Base-by-base conservation (phyloP, 2,329 filamentous ascomycete genomes). In the Phyllosticta citrichinensis region DNA sequence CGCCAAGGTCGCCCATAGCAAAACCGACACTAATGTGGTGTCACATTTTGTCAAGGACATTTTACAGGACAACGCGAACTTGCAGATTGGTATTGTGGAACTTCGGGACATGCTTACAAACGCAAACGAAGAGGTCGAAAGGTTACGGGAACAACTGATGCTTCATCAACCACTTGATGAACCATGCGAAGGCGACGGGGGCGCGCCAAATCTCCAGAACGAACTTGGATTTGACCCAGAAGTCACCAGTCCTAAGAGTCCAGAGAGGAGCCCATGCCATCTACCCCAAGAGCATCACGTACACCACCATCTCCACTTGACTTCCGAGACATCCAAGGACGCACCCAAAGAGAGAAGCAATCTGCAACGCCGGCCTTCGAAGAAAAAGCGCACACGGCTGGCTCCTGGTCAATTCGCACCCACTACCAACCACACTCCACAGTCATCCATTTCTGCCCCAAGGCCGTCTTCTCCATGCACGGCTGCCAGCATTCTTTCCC, bases 41-140 rank as follows among this genome's bases (percentile, higher is more conserved):
- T 92, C 90, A 20, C 90, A 95, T 70, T 97, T 99, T 67, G 94
- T 99, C 61, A 91, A 92, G 66, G 94, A 97, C 71, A 89, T 99
- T 61, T 79, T 99, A 19, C 87, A 96, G 68, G 94, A 99, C 73
- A 99, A 99, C 70, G 91, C 92, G 10, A 96, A 91, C 67, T 78
- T 99, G 53, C 94, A 99, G 72, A 82, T 94, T 64, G 91, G 91
- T 17, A 95, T 97, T 63, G 84, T 92, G 58, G 94, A 99, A 76
- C 77, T 99, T 55, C 83, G 92, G 19, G 92, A 96, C 71, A 87
- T 99, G 85, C 80, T 99, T 22, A 83, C 91, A 68, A 91, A 84
- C 70, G 96, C 93, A 2, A 96, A 97, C 69, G 89, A 96, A 68
- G 93, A 99, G 74, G 94, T 97, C 2, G 91, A 96, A 71, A 83